Conservation (phyloP, 2,329 filamentous ascomycete genomes). For the Claviceps monticola region DNA sequence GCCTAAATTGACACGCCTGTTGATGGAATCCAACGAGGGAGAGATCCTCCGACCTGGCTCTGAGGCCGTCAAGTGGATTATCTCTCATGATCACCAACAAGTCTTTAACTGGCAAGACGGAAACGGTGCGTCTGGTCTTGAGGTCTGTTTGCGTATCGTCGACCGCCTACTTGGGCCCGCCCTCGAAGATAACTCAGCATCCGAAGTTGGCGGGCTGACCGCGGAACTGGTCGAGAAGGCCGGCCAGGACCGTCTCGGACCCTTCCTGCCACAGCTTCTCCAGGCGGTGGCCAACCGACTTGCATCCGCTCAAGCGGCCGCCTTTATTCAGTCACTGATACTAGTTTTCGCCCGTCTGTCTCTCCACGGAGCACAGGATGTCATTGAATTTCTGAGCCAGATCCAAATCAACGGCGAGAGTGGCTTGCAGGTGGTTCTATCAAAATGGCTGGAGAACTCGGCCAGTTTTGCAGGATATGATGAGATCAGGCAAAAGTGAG, state of each 20-base stretch:
- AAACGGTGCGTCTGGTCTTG: conserved; percentile 66
- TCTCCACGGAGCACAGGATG: conserved; percentile 70
- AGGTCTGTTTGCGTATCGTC: conserved; percentile 81
- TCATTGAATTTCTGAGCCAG: conserved; percentile 80
- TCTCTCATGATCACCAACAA: conserved; percentile 80
- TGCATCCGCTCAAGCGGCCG: conserved; percentile 66
- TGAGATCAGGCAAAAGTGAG: conserved; percentile 89
- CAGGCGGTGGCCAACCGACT: conserved; percentile 78
- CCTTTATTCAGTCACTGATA: conserved; percentile 91
- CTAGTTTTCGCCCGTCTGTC: conserved; percentile 88
- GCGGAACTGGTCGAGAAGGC: conserved; percentile 93
- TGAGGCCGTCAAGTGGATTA: conserved; percentile 74
- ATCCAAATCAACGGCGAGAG: conserved; percentile 67
- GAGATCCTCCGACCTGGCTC: conserved; percentile 80
- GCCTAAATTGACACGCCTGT: conserved; percentile 71
- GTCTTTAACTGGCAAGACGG: conserved; percentile 78
- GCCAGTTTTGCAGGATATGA: conserved; percentile 97
- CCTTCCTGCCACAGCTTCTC: conserved; percentile 77
- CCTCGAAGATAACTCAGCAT: conserved; percentile 85
- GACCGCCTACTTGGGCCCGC: conserved; percentile 72
- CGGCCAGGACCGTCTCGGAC: conserved; percentile 78
- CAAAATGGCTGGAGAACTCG: conserved; percentile 96
- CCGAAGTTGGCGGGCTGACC: conserved; percentile 89
- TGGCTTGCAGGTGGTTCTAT: conserved; percentile 77
- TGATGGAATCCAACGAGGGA: conserved; percentile 75